These are phyloP conservation scores for Yamadazyma scolyti DNA, from an alignment of 805 yeast genomes.

Conservation along the genomic window DNA sequence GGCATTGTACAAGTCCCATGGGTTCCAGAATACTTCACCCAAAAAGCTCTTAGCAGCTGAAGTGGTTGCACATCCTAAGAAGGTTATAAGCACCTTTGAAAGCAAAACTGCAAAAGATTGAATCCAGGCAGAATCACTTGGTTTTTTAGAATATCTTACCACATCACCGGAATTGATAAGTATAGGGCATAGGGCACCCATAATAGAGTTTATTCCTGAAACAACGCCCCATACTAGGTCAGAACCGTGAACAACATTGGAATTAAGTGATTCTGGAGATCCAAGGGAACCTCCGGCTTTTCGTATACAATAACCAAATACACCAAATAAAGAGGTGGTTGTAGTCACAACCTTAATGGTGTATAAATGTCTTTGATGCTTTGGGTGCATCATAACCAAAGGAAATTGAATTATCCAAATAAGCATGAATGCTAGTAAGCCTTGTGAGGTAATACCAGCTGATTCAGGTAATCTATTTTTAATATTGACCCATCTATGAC, in stretches of 20 bases:
- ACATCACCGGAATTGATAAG: constrained; percentile 8
- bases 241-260: constrained; percentile 4
- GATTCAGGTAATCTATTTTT: constrained; percentile 1
- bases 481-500: constrained; percentile 6
- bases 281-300: constrained; percentile 8
- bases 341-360: constrained; percentile 6
- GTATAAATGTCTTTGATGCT: constrained; percentile 7
- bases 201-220: constrained; percentile 7
- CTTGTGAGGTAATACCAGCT: constrained; percentile 5
- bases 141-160: constrained; percentile 6
- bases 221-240: constrained; percentile 7
- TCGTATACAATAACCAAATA: constrained; percentile 8
- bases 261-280: constrained; percentile 5
- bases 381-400: constrained; percentile 7
- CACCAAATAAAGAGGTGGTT: constrained; percentile 5
- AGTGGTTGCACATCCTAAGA: constrained; percentile 8
- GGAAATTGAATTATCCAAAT: constrained; percentile 8
- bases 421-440: constrained; percentile 4
- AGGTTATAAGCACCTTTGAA: constrained; percentile 7
- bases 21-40: constrained; percentile 7
- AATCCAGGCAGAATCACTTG: constrained; percentile 8
- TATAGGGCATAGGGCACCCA: constrained; percentile 9
- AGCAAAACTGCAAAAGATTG: constrained; percentile 7
- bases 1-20: constrained; percentile 9
- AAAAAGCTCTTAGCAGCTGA: constrained; percentile 8